A percentile compares a stretch with the other conserved stretches of the same genome.
Conservation (phyloP, 73 alveolate species). For the Paramecium biaurelia region DNA sequence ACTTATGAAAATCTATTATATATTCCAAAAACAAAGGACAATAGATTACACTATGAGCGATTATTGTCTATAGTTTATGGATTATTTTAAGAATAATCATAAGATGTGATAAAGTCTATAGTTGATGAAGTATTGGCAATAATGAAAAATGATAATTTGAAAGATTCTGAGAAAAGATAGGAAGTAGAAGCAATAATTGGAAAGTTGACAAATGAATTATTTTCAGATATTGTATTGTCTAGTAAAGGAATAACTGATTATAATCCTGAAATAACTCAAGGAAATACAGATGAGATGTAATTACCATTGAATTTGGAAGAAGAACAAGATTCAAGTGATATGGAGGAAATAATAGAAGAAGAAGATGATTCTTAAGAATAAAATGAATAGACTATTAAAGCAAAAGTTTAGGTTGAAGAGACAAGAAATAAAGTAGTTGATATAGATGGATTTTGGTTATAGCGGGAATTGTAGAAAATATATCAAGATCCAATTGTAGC, state of each 20-base stretch:
- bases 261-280: neutral
- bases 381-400: neutral
- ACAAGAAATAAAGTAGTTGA: neutral
- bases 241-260: constrained; percentile 20
- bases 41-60: constrained; percentile 83
- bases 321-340: constrained; percentile 52
- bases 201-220: constrained; percentile 62
- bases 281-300: neutral
- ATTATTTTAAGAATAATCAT: constrained; percentile 81
- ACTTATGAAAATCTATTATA: constrained; percentile 73
- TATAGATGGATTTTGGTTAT: constrained; percentile 35
- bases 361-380: neutral
- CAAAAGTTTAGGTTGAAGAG: neutral
- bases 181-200: constrained; percentile 86
- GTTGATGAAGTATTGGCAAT: constrained; percentile 87
- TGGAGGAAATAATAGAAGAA: neutral
- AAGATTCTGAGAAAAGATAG: constrained; percentile 78
- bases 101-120: constrained; percentile 80
- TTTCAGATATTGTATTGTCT: constrained; percentile 6
- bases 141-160: constrained; percentile 79
- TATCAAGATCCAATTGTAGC: constrained; percentile 11
- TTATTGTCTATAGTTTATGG: constrained; percentile 76
- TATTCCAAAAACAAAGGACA: constrained; percentile 93
- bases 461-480: constrained; percentile 23
- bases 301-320: constrained; percentile 46